These are phyloP conservation scores for thale cress (Arabidopsis thaliana) DNA, from an alignment of 345 rosid genomes.

Conservation along the genomic window TAIR10.1 NC_003076.8:15420501-15421000, in stretches of 20 bases:
- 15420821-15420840: no score
- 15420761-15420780: not conserved
- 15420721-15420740: not conserved
- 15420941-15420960: no score
- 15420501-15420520: conserved; percentile 21
- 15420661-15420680: conserved; percentile 14
- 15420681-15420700: conserved; percentile 22
- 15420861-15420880: no score
- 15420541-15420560: conserved; percentile 27
- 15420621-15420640: conserved; percentile 22
- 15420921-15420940: no score
- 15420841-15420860: no score
- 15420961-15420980: no score
- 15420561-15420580: not conserved
- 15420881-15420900: no score
- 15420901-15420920: no score
- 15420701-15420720: conserved; percentile 2
- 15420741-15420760: no score
- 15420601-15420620: conserved; percentile 23
- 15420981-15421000: no score
- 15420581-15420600: conserved; percentile 19
- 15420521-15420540: not conserved
- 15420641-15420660: not conserved
- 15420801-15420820: no score
- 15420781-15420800: no score